Evolutionary conservation across 257 asterid species (phyloP).

Genomic region (Osmanthus fragrans): DNA sequence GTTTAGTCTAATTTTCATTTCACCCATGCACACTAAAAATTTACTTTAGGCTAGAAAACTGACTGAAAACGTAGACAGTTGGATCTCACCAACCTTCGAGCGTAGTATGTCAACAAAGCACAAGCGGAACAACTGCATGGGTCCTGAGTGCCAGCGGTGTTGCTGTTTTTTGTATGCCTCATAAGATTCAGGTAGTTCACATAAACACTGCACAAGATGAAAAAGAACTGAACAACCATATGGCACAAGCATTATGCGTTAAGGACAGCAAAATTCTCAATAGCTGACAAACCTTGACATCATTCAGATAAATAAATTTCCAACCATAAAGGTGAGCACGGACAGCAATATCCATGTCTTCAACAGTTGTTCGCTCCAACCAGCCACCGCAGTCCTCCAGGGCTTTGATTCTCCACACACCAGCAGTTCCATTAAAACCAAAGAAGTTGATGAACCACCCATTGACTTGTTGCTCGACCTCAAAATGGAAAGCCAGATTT

Average conservation of each 20-base stretch:
- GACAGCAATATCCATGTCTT: constrained; percentile 94
- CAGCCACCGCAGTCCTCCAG: constrained; percentile 93
- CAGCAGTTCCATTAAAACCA: constrained; percentile 93
- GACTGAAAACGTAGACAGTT: neutral
- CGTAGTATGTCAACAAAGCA: constrained; percentile 69
- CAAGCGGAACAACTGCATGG: constrained; percentile 90
- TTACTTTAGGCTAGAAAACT: neutral
- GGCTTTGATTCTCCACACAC: constrained; percentile 94
- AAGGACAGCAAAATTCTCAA: constrained; percentile 13
- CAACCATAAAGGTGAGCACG: constrained; percentile 95
- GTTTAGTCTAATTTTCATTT: neutral
- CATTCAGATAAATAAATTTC: constrained; percentile 83
- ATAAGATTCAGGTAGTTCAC: constrained; percentile 92
- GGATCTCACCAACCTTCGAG: constrained; percentile 58
- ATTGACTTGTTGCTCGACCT: constrained; percentile 95
- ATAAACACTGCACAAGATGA: constrained; percentile 63
- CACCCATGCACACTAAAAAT: neutral
- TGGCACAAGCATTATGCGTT: constrained; percentile 2
- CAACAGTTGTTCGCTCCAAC: constrained; percentile 92
- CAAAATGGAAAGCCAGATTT: constrained; percentile 86
- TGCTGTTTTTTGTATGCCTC: constrained; percentile 97
- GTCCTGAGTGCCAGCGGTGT: constrained; percentile 98
- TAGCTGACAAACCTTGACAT: constrained; percentile 63
- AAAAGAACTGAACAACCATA: neutral
- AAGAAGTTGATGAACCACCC: constrained; percentile 91